Conservation (phyloP, 2,329 filamentous ascomycete genomes). For the Neocucurbitaria cava region DNA sequence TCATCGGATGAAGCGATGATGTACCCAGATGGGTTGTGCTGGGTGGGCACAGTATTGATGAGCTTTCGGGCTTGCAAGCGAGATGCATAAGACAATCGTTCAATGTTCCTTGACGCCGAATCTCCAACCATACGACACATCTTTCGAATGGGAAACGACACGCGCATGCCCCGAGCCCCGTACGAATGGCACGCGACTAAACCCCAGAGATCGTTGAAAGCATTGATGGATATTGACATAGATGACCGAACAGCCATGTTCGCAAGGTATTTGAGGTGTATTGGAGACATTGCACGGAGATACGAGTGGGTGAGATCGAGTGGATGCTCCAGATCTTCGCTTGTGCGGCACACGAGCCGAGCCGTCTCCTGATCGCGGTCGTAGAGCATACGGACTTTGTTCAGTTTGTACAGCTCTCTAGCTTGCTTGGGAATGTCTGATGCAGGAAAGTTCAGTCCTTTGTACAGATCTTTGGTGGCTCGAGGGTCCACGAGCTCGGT, state of each 20-base stretch:
- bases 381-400: slow-evolving; percentile 87
- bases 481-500: slow-evolving; percentile 84
- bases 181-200: slow-evolving; percentile 87
- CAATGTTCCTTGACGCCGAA: slow-evolving; percentile 84
- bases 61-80: slow-evolving; percentile 84
- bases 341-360: slow-evolving; percentile 78
- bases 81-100: slow-evolving; percentile 84
- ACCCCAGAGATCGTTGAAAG: slow-evolving; percentile 85
- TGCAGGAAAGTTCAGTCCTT: slow-evolving; percentile 86
- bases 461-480: slow-evolving; percentile 82
- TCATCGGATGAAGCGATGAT: slow-evolving; percentile 91
- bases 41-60: slow-evolving; percentile 82
- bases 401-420: slow-evolving; percentile 86
- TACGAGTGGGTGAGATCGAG: slow-evolving; percentile 86
- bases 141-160: slow-evolving; percentile 88
- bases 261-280: slow-evolving; percentile 83
- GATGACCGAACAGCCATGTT: slow-evolving; percentile 94
- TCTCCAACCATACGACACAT: slow-evolving; percentile 91
- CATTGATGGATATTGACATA: slow-evolving; percentile 93
- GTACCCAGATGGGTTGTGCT: slow-evolving; percentile 84
- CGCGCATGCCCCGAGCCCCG: slow-evolving; percentile 79
- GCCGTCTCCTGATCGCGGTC: slow-evolving; percentile 82
- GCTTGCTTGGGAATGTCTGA: slow-evolving; percentile 86
- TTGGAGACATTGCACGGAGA: slow-evolving; percentile 87
- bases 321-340: slow-evolving; percentile 75